Conservation (phyloP, 2,329 filamentous ascomycete genomes). For the Delphinella strobiligena region DNA sequence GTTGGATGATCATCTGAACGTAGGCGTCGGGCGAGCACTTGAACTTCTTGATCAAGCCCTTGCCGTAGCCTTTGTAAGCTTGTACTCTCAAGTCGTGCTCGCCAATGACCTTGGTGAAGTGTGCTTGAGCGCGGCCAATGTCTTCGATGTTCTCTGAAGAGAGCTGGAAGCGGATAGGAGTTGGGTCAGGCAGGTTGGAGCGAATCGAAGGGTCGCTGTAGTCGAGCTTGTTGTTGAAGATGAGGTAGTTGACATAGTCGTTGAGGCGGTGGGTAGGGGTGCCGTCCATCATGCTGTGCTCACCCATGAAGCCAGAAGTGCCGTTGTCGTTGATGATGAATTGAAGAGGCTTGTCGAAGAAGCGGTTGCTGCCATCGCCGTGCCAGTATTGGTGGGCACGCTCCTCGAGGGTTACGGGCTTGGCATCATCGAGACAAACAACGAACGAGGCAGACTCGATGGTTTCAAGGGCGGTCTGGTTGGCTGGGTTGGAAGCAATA, state of each 20-base stretch:
- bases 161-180: conserved; percentile 65
- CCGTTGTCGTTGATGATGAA: conserved; percentile 98
- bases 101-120: conserved; percentile 72
- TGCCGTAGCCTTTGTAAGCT: conserved; percentile 94
- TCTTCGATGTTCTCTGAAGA: conserved; percentile 61
- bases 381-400: conserved; percentile 97
- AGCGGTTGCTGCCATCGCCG: conserved; percentile 87
- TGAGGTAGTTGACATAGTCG: conserved; percentile 83
- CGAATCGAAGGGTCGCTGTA: conserved; percentile 68
- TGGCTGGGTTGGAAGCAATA: conserved; percentile 63
- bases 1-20: conserved; percentile 96
- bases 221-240: conserved; percentile 90
- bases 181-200: conserved; percentile 72
- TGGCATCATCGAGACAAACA: conserved; percentile 83
- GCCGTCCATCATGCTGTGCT: conserved; percentile 99
- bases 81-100: conserved; percentile 88
- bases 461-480: conserved; percentile 62
- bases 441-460: conserved; percentile 87
- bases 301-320: conserved; percentile 92
- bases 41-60: conserved; percentile 98
- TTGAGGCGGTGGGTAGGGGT: conserved; percentile 95
- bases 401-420: conserved; percentile 87
- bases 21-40: conserved; percentile 96
- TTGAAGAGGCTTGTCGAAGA: conserved; percentile 96
- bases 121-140: conserved; percentile 63